A percentile compares a stretch with the other conserved stretches of the same genome.
These are phyloP conservation scores for Angomonas ambiguus DNA, from an alignment of 208 protist species.

Conservation along the genomic window DNA sequence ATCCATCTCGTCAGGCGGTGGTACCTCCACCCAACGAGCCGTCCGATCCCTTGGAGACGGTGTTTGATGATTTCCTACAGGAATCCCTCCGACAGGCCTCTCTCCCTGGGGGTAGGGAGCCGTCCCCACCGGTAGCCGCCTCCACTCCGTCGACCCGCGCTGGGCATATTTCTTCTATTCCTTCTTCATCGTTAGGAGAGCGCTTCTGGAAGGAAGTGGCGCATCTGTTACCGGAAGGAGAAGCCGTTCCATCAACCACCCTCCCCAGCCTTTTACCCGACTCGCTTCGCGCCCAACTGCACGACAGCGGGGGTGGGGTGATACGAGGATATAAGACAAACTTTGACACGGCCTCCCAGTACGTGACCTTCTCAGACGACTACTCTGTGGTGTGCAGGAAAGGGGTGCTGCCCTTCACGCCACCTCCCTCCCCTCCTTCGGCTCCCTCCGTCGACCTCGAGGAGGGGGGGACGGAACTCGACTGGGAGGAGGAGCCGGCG, in stretches of 20 bases:
- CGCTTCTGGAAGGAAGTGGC: not conserved
- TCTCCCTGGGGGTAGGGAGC: not conserved
- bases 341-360: conserved; percentile 1
- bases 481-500: conserved; percentile 20
- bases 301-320: conserved; percentile 16
- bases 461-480: conserved; percentile 42
- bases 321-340: conserved; percentile 38
- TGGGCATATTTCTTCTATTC: no score
- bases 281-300: conserved; percentile 19
- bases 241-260: conserved; percentile 21
- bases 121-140: no score
- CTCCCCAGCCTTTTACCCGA: conserved; percentile 23
- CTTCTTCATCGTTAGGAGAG: not conserved
- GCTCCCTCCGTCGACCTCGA: conserved; percentile 21
- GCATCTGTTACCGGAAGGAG: not conserved
- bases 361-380: not conserved
- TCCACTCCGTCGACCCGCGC: no score
- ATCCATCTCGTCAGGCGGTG: no score
- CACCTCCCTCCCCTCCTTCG: conserved; percentile 14
- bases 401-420: not conserved
- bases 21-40: no score
- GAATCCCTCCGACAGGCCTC: not conserved
- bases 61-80: not conserved
- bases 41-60: not conserved
- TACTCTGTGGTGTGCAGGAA: not conserved